Percentiles rank a stretch among this genome's conserved stretches.
These are phyloP conservation scores for Leucoagaricus sp. DNA, from an alignment of 1,284 basidiomycete genomes.

Conservation along the genomic window DNA sequence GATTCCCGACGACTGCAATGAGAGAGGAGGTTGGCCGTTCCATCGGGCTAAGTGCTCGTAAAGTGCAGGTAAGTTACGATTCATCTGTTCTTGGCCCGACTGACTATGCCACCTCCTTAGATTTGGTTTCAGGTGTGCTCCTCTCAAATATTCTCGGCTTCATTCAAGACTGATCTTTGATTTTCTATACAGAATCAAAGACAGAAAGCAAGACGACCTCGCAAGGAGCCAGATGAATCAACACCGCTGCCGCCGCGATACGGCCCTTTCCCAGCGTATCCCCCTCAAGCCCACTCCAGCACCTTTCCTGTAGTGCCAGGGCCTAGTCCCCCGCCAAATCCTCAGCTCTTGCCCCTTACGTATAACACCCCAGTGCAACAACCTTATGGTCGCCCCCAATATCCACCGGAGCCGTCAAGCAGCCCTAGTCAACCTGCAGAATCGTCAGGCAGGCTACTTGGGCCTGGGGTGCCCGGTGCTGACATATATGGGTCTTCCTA, in stretches of 20 bases:
- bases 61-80: slow-evolving; percentile 72
- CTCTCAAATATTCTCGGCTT: slow-evolving; percentile 17
- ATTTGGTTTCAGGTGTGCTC: slow-evolving; percentile 78
- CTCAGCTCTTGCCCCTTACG: slow-evolving; percentile 8
- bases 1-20: slow-evolving; percentile 82
- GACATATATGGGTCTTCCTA: slow-evolving; percentile 23
- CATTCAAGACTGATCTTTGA: slow-evolving; percentile 22
- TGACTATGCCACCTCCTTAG: slow-evolving; percentile 39
- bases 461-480: slow-evolving; percentile 61
- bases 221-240: slow-evolving; percentile 47
- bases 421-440: slow-evolving; percentile 29
- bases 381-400: slow-evolving; percentile 17
- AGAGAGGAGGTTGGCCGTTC: slow-evolving; percentile 81
- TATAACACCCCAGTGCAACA: slow-evolving; percentile 15
- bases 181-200: slow-evolving; percentile 65
- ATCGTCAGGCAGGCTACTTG: slow-evolving; percentile 45
- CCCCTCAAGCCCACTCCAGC: slow-evolving; percentile 19
- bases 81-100: slow-evolving; percentile 13
- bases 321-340: slow-evolving; percentile 8
- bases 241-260: slow-evolving; percentile 58
- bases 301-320: slow-evolving; percentile 3
- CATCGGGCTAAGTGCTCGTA: slow-evolving; percentile 81
- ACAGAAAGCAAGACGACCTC: slow-evolving; percentile 76
- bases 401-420: slow-evolving; percentile 23
- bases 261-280: slow-evolving; percentile 54